These are phyloP conservation scores for Fusarium sp. DNA, from an alignment of 2,329 filamentous ascomycete species.

Conservation along the genomic window DNA sequence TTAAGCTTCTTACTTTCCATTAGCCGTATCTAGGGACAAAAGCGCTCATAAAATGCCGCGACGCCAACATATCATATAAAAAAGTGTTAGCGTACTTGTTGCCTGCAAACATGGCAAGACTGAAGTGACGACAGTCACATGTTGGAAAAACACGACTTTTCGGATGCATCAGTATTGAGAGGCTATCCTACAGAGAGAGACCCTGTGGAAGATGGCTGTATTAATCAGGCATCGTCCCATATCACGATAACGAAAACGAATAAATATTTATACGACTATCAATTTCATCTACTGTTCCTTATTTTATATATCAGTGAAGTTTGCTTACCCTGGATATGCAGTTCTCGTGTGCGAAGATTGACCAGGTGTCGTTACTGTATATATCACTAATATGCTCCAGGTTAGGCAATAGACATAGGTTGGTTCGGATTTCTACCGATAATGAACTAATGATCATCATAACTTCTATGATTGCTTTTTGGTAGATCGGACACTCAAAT, in stretches of 20 bases:
- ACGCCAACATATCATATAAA: conserved; percentile 1
- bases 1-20: conserved; percentile 52
- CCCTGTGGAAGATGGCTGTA: conserved; percentile 4
- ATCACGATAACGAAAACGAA: conserved; percentile 36
- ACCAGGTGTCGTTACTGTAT: neutral
- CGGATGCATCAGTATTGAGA: conserved; percentile 14
- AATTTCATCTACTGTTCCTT: neutral
- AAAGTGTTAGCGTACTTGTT: conserved; percentile 6
- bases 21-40: no score
- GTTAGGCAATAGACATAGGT: neutral
- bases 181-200: conserved; percentile 19
- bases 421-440: neutral
- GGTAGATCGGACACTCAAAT: neutral
- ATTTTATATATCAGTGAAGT: neutral
- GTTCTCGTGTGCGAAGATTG: neutral
- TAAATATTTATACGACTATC: conserved; percentile 15
- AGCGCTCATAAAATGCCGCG: no score
- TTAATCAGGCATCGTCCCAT: conserved; percentile 6
- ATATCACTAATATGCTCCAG: neutral
- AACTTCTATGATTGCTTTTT: no score
- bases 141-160: conserved; percentile 15
- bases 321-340: neutral
- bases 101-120: conserved; percentile 3
- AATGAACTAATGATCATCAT: neutral
- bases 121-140: conserved; percentile 15